Percentiles rank a stretch among this genome's conserved stretches.
Evolutionary conservation across 164 flowering plant genomes (phyloP).

Genomic region (Tinospora cordifolia): DNA sequence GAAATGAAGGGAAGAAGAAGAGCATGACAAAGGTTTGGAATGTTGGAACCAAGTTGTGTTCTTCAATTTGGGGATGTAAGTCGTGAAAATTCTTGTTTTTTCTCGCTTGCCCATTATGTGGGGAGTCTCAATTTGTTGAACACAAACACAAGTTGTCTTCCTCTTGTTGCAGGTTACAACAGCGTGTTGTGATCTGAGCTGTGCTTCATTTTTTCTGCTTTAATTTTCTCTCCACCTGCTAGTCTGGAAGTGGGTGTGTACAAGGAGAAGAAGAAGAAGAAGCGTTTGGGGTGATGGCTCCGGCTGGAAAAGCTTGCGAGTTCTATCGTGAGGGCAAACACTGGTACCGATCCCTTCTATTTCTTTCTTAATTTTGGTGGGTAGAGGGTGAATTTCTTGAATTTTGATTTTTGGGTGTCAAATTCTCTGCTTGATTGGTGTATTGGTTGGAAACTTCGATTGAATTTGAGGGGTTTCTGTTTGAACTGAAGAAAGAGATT

Average conservation of each 20-base stretch:
- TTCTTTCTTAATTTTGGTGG: neutral
- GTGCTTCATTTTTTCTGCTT: neutral
- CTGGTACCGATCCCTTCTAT: constrained; percentile 35
- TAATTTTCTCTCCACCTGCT: neutral
- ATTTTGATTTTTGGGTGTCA: neutral
- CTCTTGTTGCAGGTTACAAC: neutral
- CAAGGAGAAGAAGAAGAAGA: too few species aligned
- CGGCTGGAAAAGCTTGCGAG: constrained; percentile 33
- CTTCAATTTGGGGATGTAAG: too few species aligned
- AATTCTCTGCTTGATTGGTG: neutral
- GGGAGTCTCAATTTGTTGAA: neutral
- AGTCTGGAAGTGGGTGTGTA: too few species aligned
- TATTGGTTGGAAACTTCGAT: neutral
- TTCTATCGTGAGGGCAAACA: constrained; percentile 46
- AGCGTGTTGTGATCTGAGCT: neutral
- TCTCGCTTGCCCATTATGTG: too few species aligned
- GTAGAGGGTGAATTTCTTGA: neutral
- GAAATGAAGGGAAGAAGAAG: too few species aligned
- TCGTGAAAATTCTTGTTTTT: too few species aligned
- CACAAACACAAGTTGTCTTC: neutral
- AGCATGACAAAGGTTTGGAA: too few species aligned
- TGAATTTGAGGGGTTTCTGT: neutral
- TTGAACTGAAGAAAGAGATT: neutral
- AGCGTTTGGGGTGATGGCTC: constrained; percentile 35
- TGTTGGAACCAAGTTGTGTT: too few species aligned